Conservation (phyloP, 2,329 filamentous ascomycete species). For the Ophiostoma australiae region DNA sequence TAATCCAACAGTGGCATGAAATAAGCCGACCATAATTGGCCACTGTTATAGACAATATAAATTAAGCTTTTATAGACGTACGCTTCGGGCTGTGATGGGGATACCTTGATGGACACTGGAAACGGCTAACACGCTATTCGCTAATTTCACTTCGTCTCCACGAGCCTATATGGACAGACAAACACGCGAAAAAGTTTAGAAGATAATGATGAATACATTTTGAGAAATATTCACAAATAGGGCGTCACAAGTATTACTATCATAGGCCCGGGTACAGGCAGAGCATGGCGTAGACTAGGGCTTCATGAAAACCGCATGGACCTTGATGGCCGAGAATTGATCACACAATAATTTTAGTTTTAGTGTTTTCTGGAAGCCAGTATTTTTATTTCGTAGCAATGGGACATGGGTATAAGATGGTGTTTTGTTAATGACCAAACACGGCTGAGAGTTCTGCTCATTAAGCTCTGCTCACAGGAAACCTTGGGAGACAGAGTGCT, state of each 20-base stretch:
- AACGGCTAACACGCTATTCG: conserved; percentile 7
- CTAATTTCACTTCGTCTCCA: background rate
- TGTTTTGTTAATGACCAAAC: background rate
- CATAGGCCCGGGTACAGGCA: background rate
- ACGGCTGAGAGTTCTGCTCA: background rate
- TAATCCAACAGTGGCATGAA: background rate
- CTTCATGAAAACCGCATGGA: background rate
- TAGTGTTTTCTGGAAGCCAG: background rate
- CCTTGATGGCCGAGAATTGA: background rate
- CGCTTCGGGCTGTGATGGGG: conserved; percentile 1
- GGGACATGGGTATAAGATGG: background rate
- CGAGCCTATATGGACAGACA: background rate
- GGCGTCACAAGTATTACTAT: background rate
- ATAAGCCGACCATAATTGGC: background rate
- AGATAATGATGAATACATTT: background rate
- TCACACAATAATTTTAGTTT: conserved; percentile 1
- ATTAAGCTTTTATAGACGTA: background rate
- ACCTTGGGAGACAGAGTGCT: background rate
- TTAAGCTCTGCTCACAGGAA: background rate
- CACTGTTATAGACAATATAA: background rate
- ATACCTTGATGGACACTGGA: background rate
- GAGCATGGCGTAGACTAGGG: background rate
- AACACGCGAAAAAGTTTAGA: background rate
- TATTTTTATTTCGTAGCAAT: background rate
- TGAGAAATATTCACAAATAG: background rate